phyloP scores from a whole-genome alignment of 73 alveolate species.

The Paraurostyla sp. region DNA sequence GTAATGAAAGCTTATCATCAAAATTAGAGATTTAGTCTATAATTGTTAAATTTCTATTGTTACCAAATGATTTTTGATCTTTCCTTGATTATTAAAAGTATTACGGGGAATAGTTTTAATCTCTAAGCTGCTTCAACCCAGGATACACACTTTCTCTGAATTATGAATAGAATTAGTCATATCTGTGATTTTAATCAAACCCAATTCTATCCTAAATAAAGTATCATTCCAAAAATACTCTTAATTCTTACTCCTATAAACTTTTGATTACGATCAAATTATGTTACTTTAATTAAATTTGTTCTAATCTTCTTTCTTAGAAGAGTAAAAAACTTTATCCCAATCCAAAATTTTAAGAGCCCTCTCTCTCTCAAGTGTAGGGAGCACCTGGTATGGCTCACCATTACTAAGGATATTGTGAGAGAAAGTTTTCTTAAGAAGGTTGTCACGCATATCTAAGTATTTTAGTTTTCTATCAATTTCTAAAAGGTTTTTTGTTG shows the following conservation, averaged over 20 bases:
- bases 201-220: background rate
- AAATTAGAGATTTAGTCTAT: too few relatives aligned
- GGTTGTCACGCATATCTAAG: background rate
- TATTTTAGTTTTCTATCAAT: conserved; percentile 8
- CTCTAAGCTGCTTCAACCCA: too few relatives aligned
- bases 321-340: conserved; percentile 24
- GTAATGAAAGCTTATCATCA: too few relatives aligned
- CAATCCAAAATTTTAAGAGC: conserved; percentile 9
- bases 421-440: conserved; percentile 4
- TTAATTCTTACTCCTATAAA: background rate
- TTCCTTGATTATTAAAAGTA: too few relatives aligned
- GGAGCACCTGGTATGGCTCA: conserved; percentile 29
- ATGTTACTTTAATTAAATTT: background rate
- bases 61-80: too few relatives aligned
- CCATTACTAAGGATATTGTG: background rate
- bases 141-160: too few relatives aligned
- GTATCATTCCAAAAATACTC: too few relatives aligned
- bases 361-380: background rate
- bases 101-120: too few relatives aligned
- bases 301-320: background rate
- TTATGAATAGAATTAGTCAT: too few relatives aligned
- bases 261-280: background rate
- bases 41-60: too few relatives aligned
- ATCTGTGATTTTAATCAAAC: background rate
- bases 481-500: conserved; percentile 16